A percentile compares a stretch with the other conserved stretches of the same genome.
These are phyloP conservation scores for Blastomyces percursus DNA, from an alignment of 2,329 filamentous ascomycete genomes.

Conservation along the genomic window DNA sequence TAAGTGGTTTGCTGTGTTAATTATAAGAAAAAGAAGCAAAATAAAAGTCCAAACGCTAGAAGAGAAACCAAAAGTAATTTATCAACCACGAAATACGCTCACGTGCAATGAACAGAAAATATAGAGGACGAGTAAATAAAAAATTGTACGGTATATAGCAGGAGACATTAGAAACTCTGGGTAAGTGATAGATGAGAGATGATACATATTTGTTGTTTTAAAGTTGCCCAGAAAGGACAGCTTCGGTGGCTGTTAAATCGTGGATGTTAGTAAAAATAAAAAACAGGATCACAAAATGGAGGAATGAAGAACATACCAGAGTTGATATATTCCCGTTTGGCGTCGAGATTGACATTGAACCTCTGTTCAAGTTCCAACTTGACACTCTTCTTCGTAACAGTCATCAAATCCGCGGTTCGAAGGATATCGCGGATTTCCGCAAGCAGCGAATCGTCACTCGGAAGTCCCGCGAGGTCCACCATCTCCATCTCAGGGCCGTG, in stretches of 20 bases:
- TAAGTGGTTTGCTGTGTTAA: neutral
- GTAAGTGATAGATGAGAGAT: neutral
- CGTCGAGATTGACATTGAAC: constrained; percentile 76
- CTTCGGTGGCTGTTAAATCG: constrained; percentile 55
- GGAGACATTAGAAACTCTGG: neutral
- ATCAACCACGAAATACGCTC: neutral
- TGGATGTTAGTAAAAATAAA: constrained; percentile 19
- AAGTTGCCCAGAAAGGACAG: constrained; percentile 64
- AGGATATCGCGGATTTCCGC: constrained; percentile 93
- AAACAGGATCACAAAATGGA: neutral
- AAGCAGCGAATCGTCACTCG: constrained; percentile 78
- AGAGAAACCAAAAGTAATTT: neutral
- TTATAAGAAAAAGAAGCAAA: neutral
- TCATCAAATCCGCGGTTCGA: constrained; percentile 88
- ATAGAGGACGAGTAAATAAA: neutral
- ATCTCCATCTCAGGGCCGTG: constrained; percentile 58
- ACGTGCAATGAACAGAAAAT: neutral
- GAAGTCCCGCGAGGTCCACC: constrained; percentile 62
- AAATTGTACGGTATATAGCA: neutral
- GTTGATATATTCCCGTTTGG: constrained; percentile 86
- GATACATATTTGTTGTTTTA: constrained; percentile 26
- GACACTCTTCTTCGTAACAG: constrained; percentile 95
- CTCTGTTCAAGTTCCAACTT: constrained; percentile 85
- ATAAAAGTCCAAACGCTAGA: neutral
- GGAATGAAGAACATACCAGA: constrained; percentile 53